These are phyloP conservation scores for Phytopythium vexans DNA, from an alignment of 352 stramenopile species.

Conservation along the genomic window DNA sequence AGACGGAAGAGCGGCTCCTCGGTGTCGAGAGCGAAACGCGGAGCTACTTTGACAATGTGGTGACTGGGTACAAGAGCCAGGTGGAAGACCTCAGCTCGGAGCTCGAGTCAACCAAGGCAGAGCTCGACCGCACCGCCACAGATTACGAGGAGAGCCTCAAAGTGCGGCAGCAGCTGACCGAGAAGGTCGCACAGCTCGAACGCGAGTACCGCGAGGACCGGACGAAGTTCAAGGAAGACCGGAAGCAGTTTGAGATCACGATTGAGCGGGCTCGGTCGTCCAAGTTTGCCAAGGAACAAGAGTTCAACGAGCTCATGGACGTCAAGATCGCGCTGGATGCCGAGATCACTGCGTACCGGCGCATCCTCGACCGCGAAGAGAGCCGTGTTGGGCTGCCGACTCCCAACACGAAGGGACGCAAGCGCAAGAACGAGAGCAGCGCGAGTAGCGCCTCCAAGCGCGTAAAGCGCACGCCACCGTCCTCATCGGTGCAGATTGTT, in stretches of 20 bases:
- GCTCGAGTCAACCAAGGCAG: constrained; percentile 64
- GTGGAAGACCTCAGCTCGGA: constrained; percentile 58
- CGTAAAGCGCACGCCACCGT: constrained; percentile 30
- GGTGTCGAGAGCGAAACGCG: constrained; percentile 74
- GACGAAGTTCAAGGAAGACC: constrained; percentile 74
- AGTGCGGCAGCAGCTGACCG: constrained; percentile 64
- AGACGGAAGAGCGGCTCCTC: constrained; percentile 67
- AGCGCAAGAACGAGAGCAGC: constrained; percentile 58
- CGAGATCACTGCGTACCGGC: constrained; percentile 79
- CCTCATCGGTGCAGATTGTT: constrained; percentile 54
- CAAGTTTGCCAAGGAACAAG: constrained; percentile 67
- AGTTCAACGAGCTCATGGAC: constrained; percentile 88
- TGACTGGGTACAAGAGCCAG: constrained; percentile 51
- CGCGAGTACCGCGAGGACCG: constrained; percentile 75
- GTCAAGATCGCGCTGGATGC: constrained; percentile 78
- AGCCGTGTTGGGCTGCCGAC: constrained; percentile 61
- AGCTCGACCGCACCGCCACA: constrained; percentile 72
- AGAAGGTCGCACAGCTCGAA: constrained; percentile 79
- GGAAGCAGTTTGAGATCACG: constrained; percentile 68
- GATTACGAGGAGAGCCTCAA: constrained; percentile 82
- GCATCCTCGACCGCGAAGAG: constrained; percentile 80
- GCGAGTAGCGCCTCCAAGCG: constrained; percentile 32
- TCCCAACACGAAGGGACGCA: constrained; percentile 43
- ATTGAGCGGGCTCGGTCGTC: constrained; percentile 65
- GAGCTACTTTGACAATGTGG: constrained; percentile 62